Evolutionary conservation across 225 moss, liverwort and hornwort species (phyloP).

Genomic region (Bryum argenteum): DNA sequence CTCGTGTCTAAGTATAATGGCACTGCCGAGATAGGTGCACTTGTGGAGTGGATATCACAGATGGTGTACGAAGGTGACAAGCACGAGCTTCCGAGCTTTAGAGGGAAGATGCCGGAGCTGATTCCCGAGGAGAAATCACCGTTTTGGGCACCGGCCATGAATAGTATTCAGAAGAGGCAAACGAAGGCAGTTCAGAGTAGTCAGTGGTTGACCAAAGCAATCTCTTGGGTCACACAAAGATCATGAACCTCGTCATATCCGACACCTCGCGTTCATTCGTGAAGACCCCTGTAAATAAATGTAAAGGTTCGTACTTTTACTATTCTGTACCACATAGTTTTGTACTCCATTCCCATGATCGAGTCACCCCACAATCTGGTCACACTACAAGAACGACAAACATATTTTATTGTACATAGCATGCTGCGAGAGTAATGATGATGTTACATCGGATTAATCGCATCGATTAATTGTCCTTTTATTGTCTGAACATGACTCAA

Average conservation of each 20-base stretch:
- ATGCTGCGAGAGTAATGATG: too few species aligned
- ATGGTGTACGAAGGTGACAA: slow-evolving; percentile 76
- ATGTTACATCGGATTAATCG: too few species aligned
- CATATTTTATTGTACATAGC: too few species aligned
- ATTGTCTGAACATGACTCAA: too few species aligned
- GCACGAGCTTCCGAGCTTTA: slow-evolving; percentile 59
- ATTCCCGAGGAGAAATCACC: slow-evolving; percentile 36
- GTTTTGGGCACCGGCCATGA: slow-evolving; percentile 33
- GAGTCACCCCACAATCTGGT: too few species aligned
- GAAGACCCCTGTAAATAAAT: background rate
- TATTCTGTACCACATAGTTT: too few species aligned
- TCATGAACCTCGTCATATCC: slow-evolving; percentile 20
- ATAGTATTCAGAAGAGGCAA: slow-evolving; percentile 19
- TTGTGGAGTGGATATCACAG: slow-evolving; percentile 66
- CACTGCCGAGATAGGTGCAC: slow-evolving; percentile 38
- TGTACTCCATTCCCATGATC: too few species aligned
- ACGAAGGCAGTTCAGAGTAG: slow-evolving; percentile 22
- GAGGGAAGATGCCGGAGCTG: slow-evolving; percentile 43
- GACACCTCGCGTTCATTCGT: background rate
- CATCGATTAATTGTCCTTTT: too few species aligned
- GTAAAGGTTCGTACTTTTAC: background rate
- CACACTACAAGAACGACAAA: too few species aligned
- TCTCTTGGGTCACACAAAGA: slow-evolving; percentile 11
- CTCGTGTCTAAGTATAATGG: slow-evolving; percentile 75
- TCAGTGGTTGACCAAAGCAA: slow-evolving; percentile 19